A percentile compares a stretch with the other conserved stretches of the same genome.
phyloP scores from a whole-genome alignment of 345 rosid genomes.

The Rhodamnia argentea region DNA sequence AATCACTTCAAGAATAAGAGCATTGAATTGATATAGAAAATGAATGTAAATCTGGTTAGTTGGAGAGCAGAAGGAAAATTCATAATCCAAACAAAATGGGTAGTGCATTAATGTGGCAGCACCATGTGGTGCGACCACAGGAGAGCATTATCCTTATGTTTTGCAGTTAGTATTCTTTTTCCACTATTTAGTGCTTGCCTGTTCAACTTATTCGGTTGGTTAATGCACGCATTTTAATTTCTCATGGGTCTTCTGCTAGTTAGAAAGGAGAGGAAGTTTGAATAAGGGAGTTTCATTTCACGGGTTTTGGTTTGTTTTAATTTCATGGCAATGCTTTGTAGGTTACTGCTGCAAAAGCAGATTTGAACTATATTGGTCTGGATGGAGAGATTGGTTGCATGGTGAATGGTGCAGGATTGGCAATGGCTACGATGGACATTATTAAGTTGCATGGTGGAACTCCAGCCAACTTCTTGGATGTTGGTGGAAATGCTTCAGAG shows the following conservation, averaged over 20 bases:
- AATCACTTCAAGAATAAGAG: background rate
- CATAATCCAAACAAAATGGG: background rate
- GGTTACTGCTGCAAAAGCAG: conserved; percentile 96
- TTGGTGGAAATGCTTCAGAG: conserved; percentile 98
- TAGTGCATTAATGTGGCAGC: background rate
- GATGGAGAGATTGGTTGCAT: conserved; percentile 99
- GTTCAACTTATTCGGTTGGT: background rate
- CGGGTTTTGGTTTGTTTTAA: background rate
- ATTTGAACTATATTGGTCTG: conserved; percentile 92
- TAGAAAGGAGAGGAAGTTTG: background rate
- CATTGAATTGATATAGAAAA: background rate
- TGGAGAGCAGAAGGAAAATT: background rate
- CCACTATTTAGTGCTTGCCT: background rate
- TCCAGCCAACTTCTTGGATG: conserved; percentile 98
- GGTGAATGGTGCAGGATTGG: conserved; percentile 99
- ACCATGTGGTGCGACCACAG: background rate
- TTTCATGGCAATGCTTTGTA: conserved; percentile 12
- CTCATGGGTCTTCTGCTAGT: background rate
- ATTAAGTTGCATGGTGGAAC: conserved; percentile 98
- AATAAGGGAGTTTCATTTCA: background rate
- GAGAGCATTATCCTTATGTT: background rate
- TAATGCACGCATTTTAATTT: background rate
- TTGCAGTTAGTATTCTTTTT: background rate
- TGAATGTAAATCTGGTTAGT: background rate
- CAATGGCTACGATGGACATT: conserved; percentile 99